Base-by-base conservation (phyloP, 2,329 filamentous ascomycete species). In the Colletotrichum sp. region DNA sequence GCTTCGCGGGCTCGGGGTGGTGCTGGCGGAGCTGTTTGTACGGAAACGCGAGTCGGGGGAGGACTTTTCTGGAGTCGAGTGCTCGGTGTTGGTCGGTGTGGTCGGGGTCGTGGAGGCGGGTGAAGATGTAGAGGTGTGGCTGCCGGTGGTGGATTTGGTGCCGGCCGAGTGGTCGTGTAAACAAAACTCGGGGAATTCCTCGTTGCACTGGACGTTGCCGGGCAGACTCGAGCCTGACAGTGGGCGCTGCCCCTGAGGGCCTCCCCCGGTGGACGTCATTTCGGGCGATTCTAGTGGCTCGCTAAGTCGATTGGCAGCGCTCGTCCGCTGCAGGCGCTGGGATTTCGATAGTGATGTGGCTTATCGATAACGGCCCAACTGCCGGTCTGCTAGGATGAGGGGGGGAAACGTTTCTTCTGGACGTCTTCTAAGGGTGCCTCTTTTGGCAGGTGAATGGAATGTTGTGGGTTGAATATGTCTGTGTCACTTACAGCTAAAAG, bases 171-270 rank as follows among this genome's bases (percentile, higher is more conserved):
- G 75, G 68, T 71, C 66, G 56, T 83, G 84, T 87, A 87, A 87
- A 87, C 85, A 87, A 84, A 85, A 83, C 80, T 83, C 82, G 79
- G 84, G 83, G 83, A 85, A 85, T 80, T 82, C 80, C 79, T 85
- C 81, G 74, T 79, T 81, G 78, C 78, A 76, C 73, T 79, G 79
- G 75, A 78, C 78, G 84, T 85, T 86, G 84, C 84, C 79, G 81
- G 83, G 85, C 80, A 81, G 82, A 75, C 15, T 64, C 21, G 71
- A 70, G 61, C 65, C 66, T 55, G 74, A 73, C 74, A 76, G 70
- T 60, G 74, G 74, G 30, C 67, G 71, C 58, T 61, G 64, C 76
- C 76, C 75, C 76, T 78, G 76, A 73, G 69, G 32, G 55, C 58
- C 32, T 26, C 72, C 71, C 70, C 52, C 48, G 56, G 56, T 68